These are phyloP conservation scores for Phytopythium ostracodes DNA, from an alignment of 352 stramenopile species.

Conservation along the genomic window DNA sequence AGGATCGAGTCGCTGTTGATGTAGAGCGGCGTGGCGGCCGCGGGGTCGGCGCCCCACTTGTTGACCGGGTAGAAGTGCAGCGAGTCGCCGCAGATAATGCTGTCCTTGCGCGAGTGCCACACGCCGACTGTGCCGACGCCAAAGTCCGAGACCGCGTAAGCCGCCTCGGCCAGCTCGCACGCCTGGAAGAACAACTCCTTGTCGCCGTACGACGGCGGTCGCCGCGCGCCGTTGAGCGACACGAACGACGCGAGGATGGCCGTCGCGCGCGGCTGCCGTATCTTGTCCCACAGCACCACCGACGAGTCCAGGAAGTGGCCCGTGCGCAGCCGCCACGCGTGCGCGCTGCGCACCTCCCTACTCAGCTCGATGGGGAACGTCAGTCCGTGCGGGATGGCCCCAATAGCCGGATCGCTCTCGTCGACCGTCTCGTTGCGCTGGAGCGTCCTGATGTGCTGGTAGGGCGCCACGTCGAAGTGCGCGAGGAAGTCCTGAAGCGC, in stretches of 20 bases:
- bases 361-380: constrained; percentile 29
- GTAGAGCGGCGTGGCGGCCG: constrained; percentile 24
- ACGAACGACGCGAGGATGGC: constrained; percentile 51
- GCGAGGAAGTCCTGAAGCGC: constrained; percentile 51
- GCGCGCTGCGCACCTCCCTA: constrained; percentile 25
- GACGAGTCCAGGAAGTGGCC: constrained; percentile 45
- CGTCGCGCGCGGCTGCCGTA: constrained; percentile 38
- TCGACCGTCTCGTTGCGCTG: constrained; percentile 21
- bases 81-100: constrained; percentile 39
- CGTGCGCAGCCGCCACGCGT: constrained; percentile 30
- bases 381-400: constrained; percentile 22
- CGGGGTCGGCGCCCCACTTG: constrained; percentile 6
- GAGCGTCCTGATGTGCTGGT: constrained; percentile 13
- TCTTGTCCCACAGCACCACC: constrained; percentile 42
- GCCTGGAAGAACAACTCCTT: constrained; percentile 64
- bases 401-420: constrained; percentile 21
- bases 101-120: constrained; percentile 13
- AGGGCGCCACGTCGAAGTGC: constrained; percentile 44
- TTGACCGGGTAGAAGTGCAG: constrained; percentile 39
- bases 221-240: constrained; percentile 27
- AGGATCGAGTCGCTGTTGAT: constrained; percentile 48
- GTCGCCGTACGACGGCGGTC: constrained; percentile 46
- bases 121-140: constrained; percentile 36
- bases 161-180: constrained; percentile 48
- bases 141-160: constrained; percentile 48